Conservation (phyloP, 768 basidiomycete genomes). For the Boletus fagicola region DNA sequence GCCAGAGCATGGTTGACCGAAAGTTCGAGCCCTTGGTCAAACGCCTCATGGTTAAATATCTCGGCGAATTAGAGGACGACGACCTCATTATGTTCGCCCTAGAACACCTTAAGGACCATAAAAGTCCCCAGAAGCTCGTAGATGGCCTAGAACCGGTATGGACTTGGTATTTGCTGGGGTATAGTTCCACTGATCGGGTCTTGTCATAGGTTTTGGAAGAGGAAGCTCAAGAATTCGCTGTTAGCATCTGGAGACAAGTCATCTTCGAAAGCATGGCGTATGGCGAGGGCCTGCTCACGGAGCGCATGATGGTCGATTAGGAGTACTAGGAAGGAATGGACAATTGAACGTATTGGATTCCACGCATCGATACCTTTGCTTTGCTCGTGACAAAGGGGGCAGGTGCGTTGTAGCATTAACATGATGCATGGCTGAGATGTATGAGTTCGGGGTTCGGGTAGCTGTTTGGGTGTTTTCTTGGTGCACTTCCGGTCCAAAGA, state of each 20-base stretch:
- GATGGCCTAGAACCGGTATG: conserved; percentile 91
- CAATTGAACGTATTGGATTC: conserved; percentile 15
- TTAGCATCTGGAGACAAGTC: conserved; percentile 85
- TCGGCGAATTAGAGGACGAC: conserved; percentile 91
- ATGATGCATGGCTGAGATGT: conserved; percentile 40
- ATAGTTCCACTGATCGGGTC: conserved; percentile 1
- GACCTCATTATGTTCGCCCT: conserved; percentile 93
- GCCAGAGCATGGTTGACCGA: conserved; percentile 74
- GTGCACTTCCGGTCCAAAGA: conserved; percentile 15
- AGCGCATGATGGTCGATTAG: conserved; percentile 77
- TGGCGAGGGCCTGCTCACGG: conserved; percentile 84
- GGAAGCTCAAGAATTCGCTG: conserved; percentile 77
- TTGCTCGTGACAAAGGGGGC: conserved; percentile 39
- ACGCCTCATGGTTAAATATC: conserved; percentile 77
- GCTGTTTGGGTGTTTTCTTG: conserved; percentile 18
- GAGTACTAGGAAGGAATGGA: conserved; percentile 10
- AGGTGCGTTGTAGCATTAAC: conserved; percentile 64
- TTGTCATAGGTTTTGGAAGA: conserved; percentile 79
- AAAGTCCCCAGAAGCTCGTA: conserved; percentile 77
- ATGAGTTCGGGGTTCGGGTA: conserved; percentile 31
- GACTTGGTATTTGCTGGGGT: conserved; percentile 15
- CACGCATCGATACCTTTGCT: conserved; percentile 27
- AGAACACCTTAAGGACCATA: conserved; percentile 91
- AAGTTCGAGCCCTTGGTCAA: conserved; percentile 87
- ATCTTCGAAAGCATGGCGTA: conserved; percentile 96